Evolutionary conservation across 2,329 filamentous ascomycete genomes (phyloP), one percentile per base, ranked within the genome.

Genomic region (Ustulina deusta): DNA sequence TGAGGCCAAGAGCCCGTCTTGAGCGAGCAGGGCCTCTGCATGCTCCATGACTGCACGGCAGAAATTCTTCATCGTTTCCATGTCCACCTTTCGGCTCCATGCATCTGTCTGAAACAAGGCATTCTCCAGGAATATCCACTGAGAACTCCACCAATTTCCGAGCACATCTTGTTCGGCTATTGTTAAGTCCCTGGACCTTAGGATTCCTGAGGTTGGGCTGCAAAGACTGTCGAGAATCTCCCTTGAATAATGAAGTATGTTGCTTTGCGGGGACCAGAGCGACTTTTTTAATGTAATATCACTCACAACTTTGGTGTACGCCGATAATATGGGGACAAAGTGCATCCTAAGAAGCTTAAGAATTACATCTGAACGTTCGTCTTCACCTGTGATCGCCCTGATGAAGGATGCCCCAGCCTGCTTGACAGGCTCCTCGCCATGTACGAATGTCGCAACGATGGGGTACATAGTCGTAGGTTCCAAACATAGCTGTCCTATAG

Each of bases 41-140:
- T 97, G 92, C 74, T 98, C 93, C 88, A 99, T 99, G 15, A 93
- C 92, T 76, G 97, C 93, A 72, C 96, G 90, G 77, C 94, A 97
- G 75, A 98, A 97, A 65, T 97, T 90, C 74, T 94, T 91, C 93
- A 99, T 94, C 61, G 88, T 84, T 22, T 84, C 81, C 77, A 93
- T 96, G 58, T 95, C 90, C 66, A 93, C 89, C 3, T 86, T 86
- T 15, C 88, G 83, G 71, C 93, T 93, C 96, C 96, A 99, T 11
- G 83, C 82, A 76, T 97, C 94, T 2, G 94, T 97, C 68, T 91
- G 89, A 48, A 89, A 85, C 75, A 97, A 97, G 17, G 95, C 92
- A 63, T 91, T 90, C 48, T 90, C 91, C 49, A 98, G 85, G 52
- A 90, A 90, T 64, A 87, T 86, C 97, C 97, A 99, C 73, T 94